Evolutionary conservation across 2,329 filamentous ascomycete genomes (phyloP).

Genomic region (Stemphylium beticola): DNA sequence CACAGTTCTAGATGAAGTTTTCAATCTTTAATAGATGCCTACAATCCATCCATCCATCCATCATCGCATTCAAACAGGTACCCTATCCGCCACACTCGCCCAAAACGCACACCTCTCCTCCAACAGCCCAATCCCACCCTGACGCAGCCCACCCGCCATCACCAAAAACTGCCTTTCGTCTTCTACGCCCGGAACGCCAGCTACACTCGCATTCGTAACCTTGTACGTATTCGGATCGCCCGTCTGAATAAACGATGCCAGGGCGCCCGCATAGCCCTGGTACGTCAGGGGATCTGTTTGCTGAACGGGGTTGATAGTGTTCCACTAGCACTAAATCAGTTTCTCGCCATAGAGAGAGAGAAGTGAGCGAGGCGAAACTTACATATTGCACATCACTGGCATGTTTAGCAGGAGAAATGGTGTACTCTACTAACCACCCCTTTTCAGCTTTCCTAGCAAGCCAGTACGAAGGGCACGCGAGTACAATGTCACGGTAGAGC

Average conservation of each 20-base stretch:
- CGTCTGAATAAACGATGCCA: constrained; percentile 66
- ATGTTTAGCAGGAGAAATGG: constrained; percentile 64
- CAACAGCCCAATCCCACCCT: constrained; percentile 50
- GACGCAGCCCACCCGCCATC: constrained; percentile 53
- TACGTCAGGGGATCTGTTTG: constrained; percentile 61
- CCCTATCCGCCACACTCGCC: constrained; percentile 53
- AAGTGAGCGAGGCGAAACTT: constrained; percentile 47
- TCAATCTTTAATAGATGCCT: not conserved
- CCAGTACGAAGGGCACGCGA: constrained; percentile 68
- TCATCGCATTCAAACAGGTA: constrained; percentile 50
- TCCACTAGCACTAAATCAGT: constrained; percentile 54
- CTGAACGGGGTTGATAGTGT: constrained; percentile 61
- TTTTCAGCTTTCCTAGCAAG: constrained; percentile 54
- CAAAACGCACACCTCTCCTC: constrained; percentile 61
- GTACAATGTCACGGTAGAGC: constrained; percentile 64
- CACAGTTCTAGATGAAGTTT: not conserved
- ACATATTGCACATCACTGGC: constrained; percentile 61
- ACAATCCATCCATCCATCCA: not conserved
- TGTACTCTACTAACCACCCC: constrained; percentile 66
- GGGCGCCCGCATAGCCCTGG: constrained; percentile 62
- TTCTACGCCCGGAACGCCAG: constrained; percentile 55
- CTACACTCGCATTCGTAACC: constrained; percentile 54
- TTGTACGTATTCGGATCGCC: constrained; percentile 65
- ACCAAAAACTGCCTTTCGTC: constrained; percentile 60
- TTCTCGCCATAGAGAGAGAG: not conserved